Base-by-base conservation (phyloP, 306 rosid genomes). In the Prunus mume region DNA sequence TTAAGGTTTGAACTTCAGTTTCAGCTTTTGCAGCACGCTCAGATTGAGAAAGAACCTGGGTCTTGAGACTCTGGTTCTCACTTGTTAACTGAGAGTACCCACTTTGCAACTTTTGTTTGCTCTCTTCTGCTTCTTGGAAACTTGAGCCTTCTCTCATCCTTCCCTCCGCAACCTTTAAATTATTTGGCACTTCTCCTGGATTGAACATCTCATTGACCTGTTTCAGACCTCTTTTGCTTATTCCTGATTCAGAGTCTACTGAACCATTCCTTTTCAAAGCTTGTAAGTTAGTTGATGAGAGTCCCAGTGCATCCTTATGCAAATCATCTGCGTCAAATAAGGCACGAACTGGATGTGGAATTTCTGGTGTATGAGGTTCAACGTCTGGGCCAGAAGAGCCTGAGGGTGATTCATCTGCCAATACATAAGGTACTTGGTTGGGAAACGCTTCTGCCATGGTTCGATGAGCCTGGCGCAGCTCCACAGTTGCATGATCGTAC, bases 361-460 rank as follows among this genome's bases (percentile, higher is more conserved):
- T 76, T 85, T 87, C 93, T 34, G 90, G 93, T 6, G 96, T 79
- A 76, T 78, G 90, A 19, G 86, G 85, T 80, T 82, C 92, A 32
- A 66, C 71, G 80, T 78, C 97, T 5, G 90, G 83, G 51, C 82
- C 89, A 1, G 85, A 85, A 84, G 90, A 81, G 77, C 87, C 76
- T 55, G 90, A 86, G 49, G 88, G 86, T 18, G 90, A 84, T 79
- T 93, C 94, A 22, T 96, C 98, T 51, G 80, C 69, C 60, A 86
- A 71, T 77, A 78, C 78, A 76, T 68, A 87, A 68, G 87, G 93
- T 72, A 86, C 85, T 80, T 89, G 91, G 86, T 93, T 90, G 58
- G 97, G 98, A 85, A 96, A 93, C 68, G 86, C 97, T 85, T 91
- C 94, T 69, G 93, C 96, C 90, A 96, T 96, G 73, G 99, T 88